Percentiles rank a stretch among this genome's conserved stretches.
phyloP scores from a whole-genome alignment of 1,284 basidiomycete species.

The Cystobasidium pallidum region DNA sequence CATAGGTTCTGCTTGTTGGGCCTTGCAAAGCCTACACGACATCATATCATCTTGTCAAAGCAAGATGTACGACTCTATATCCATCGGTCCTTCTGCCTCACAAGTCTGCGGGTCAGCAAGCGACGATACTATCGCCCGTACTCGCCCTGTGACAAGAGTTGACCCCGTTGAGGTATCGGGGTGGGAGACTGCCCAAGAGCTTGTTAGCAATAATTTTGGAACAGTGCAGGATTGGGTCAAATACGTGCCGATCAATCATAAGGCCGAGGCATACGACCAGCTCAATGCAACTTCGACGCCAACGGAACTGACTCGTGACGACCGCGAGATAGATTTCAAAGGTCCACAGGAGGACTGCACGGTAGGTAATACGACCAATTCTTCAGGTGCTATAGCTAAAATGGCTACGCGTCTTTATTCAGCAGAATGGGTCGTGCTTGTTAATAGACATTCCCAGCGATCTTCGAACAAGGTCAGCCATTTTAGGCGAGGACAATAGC shows the following conservation, averaged over 20 bases:
- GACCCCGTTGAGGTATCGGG: background rate
- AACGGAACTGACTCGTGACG: too few species aligned
- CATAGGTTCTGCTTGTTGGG: constrained; percentile 9
- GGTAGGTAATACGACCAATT: too few species aligned
- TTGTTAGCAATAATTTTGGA: background rate
- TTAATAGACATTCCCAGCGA: background rate
- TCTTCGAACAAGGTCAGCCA: background rate
- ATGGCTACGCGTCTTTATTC: background rate
- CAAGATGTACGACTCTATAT: background rate
- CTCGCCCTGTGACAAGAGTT: background rate
- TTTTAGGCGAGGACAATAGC: background rate
- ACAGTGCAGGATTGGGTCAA: background rate
- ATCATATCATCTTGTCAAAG: background rate
- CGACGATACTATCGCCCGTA: background rate
- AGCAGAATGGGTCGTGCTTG: background rate
- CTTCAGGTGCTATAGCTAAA: background rate
- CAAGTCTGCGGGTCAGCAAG: constrained; percentile 4
- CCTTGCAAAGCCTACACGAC: background rate
- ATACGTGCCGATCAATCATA: background rate
- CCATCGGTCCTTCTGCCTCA: background rate
- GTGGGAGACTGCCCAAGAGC: background rate
- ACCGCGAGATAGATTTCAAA: too few species aligned
- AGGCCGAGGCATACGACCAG: background rate
- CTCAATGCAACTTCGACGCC: too few species aligned
- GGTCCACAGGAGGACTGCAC: too few species aligned